Conservation (phyloP, 768 basidiomycete species). For the Naematelia encephala region DNA sequence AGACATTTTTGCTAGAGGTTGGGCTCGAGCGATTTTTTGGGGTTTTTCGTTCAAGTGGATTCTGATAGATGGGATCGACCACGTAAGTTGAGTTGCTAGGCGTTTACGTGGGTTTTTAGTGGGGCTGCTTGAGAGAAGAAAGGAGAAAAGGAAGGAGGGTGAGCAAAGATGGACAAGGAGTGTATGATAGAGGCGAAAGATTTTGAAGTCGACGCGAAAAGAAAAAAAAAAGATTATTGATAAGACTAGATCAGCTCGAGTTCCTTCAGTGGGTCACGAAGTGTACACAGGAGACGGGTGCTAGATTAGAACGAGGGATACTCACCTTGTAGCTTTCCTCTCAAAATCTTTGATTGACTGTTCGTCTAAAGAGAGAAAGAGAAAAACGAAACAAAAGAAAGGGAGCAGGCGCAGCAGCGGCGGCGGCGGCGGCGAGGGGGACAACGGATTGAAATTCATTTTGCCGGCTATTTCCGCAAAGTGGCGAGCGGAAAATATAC, state of each 20-base stretch:
- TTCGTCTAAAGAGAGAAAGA: not conserved
- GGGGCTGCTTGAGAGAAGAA: slow-evolving; percentile 7
- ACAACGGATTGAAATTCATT: not conserved
- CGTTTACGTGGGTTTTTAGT: slow-evolving; percentile 48
- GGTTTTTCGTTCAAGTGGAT: not conserved
- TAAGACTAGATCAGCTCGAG: not conserved
- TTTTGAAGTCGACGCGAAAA: not conserved
- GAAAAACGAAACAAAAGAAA: slow-evolving; percentile 4
- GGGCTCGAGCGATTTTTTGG: slow-evolving; percentile 1
- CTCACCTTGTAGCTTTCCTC: slow-evolving; percentile 3
- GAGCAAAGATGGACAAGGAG: not conserved
- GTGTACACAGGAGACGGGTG: not conserved
- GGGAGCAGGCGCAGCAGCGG: not conserved
- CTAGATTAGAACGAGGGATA: not conserved
- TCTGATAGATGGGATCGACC: slow-evolving; percentile 37
- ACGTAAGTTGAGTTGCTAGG: slow-evolving; percentile 35
- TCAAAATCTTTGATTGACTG: not conserved
- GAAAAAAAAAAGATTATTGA: not conserved
- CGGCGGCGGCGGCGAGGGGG: not conserved
- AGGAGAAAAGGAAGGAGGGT: not conserved
- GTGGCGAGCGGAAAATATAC: not conserved
- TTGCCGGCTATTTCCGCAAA: not conserved
- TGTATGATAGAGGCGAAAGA: not conserved
- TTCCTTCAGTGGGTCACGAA: not conserved
- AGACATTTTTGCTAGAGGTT: slow-evolving; percentile 11